Percentiles rank a stretch among this genome's conserved stretches.
phyloP scores from a whole-genome alignment of 192 early-diverging fungal genomes.

The Rhizophagus clarus region DNA sequence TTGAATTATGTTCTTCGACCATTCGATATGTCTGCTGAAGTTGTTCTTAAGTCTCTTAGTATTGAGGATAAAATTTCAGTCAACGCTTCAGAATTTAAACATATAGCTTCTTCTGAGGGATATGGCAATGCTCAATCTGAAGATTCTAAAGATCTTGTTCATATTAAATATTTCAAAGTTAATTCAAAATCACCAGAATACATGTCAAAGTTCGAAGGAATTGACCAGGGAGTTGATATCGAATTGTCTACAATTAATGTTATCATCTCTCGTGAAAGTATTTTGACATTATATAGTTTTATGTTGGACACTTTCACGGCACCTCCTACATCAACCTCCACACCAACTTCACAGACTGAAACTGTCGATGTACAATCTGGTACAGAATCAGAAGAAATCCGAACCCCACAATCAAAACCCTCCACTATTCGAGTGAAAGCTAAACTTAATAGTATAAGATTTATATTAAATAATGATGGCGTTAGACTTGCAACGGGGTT shows the following conservation, averaged over 20 bases:
- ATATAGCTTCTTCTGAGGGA: conserved; percentile 59
- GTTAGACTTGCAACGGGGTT: conserved; percentile 70
- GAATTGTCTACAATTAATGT: conserved; percentile 77
- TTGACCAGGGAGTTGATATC: conserved; percentile 81
- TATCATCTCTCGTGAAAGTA: conserved; percentile 81
- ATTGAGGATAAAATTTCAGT: conserved; percentile 70
- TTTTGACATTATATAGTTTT: conserved; percentile 85
- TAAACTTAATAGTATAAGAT: conserved; percentile 75
- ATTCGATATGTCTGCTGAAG: conserved; percentile 71
- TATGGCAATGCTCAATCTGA: conserved; percentile 40
- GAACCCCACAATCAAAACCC: conserved; percentile 35
- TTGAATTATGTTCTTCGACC: conserved; percentile 72
- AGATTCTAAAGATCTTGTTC: conserved; percentile 66
- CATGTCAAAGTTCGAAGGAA: conserved; percentile 68
- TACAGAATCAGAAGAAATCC: not conserved
- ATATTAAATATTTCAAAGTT: conserved; percentile 71
- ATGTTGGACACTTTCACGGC: conserved; percentile 71
- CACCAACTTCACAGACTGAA: not conserved
- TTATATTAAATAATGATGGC: conserved; percentile 83
- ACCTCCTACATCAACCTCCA: conserved; percentile 28
- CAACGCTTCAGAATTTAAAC: conserved; percentile 53
- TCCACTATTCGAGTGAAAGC: conserved; percentile 77
- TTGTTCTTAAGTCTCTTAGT: conserved; percentile 76
- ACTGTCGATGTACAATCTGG: conserved; percentile 2
- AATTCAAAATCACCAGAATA: conserved; percentile 76